Conservation (phyloP, 441 rosid species). For the Pelargonium exstipulatum region DNA sequence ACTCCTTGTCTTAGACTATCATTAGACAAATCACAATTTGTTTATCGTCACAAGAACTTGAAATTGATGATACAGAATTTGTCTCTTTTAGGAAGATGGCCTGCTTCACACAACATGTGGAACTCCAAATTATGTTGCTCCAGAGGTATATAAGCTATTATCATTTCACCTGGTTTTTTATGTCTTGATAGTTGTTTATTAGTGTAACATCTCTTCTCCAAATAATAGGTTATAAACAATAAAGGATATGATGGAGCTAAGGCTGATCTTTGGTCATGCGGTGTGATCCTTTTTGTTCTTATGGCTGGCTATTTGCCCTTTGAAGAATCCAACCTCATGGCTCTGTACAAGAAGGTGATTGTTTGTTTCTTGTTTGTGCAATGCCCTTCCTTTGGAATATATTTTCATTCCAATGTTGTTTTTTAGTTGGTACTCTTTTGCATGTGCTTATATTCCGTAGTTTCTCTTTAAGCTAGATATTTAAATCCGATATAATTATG, state of each 20-base stretch:
- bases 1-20: not conserved
- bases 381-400: not conserved
- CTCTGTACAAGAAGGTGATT: slow-evolving; percentile 77
- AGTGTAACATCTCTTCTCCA: slow-evolving; percentile 11
- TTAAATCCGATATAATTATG: not conserved
- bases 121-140: slow-evolving; percentile 99
- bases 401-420: not conserved
- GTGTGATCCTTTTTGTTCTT: slow-evolving; percentile 90
- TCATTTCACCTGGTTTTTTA: slow-evolving; percentile 10
- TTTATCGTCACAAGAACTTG: slow-evolving; percentile 3
- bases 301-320: slow-evolving; percentile 99
- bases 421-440: not conserved
- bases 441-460: not conserved
- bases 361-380: slow-evolving; percentile 8
- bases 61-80: slow-evolving; percentile 20
- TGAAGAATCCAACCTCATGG: slow-evolving; percentile 80
- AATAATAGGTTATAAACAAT: slow-evolving; percentile 71
- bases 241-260: slow-evolving; percentile 98
- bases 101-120: slow-evolving; percentile 98
- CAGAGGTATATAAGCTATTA: slow-evolving; percentile 58
- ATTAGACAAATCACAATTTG: not conserved
- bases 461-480: not conserved
- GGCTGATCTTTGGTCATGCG: slow-evolving; percentile 99
- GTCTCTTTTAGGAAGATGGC: slow-evolving; percentile 75
- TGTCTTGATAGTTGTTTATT: slow-evolving; percentile 10